Evolutionary conservation across 352 stramenopile genomes (phyloP), one percentile per base, ranked within the genome.

Genomic region (Vaucheria bursata): DNA sequence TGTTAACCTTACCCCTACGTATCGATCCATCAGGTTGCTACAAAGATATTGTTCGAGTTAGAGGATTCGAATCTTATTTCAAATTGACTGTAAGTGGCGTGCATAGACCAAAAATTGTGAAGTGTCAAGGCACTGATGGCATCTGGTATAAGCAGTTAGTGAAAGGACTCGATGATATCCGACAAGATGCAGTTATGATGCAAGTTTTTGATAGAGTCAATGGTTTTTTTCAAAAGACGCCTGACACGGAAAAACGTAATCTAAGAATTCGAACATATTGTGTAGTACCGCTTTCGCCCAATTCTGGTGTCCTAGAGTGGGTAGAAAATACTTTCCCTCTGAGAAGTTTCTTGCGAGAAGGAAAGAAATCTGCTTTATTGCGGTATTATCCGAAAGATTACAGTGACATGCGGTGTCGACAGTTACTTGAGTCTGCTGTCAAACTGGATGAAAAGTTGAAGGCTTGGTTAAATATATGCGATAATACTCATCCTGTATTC

Each of bases 81-180:
- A 31, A 68, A 7, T 92, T 98, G 72, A 97, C 94, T 6, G 92
- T 95, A 34, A 96, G 88, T 36, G 96, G 96, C 12, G 90, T 98
- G 49, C 91, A 97, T 85, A 86, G 93, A 31, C 95, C 95, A 0
- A 98, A 98, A 87, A 99, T 99, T 79, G 90, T 99, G 29, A 91
- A 92, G 71, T 98, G 94, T 84, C 87, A 92, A 59, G 96, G 94
- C 25, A 93, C 90, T 3, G 91, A 97, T 86, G 95, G 95, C 0
- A 70, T 85, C 6, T 85, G 83, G 6, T 97, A 94, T 84, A 95
- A 95, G 75, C 95, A 98, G 83, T 85, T 98, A 1, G 93, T 98
- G 12, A 98, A 98, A 83, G 73, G 73, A 25, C 68, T 71, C 50
- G 90, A 95, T 80, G 89, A 94, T 79, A 86, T 93, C 3, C 79